Percentiles rank a stretch among this genome's conserved stretches.
Conservation (phyloP, 139 green algal genomes). For the Chlamydomonas applanata region DNA sequence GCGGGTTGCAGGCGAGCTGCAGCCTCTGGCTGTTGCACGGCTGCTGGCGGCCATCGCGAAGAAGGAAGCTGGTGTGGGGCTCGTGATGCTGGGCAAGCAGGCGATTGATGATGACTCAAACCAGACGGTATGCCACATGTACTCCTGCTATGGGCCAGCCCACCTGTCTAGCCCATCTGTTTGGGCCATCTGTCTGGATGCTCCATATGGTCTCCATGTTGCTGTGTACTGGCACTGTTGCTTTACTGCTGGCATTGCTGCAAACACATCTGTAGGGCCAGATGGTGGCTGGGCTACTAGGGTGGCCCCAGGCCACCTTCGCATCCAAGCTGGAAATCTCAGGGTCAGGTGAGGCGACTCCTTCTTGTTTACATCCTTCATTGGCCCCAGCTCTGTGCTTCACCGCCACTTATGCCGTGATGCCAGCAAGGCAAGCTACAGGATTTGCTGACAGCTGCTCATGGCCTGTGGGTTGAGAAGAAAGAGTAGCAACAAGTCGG, state of each 20-base stretch:
- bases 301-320: slow-evolving; percentile 93
- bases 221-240: not conserved
- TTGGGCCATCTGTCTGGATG: not conserved
- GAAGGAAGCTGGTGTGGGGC: slow-evolving; percentile 43
- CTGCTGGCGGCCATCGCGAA: slow-evolving; percentile 69
- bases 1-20: slow-evolving; percentile 31
- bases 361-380: too few species aligned
- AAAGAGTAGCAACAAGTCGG: slow-evolving; percentile 5
- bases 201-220: slow-evolving; percentile 7
- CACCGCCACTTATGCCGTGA: not conserved
- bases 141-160: too few species aligned
- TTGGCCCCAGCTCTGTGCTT: too few species aligned
- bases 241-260: not conserved
- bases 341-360: too few species aligned
- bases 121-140: slow-evolving; percentile 76
- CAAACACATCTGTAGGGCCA: slow-evolving; percentile 60
- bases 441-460: too few species aligned
- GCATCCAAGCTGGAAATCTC: slow-evolving; percentile 75
- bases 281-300: slow-evolving; percentile 85
- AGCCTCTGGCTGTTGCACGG: slow-evolving; percentile 81
- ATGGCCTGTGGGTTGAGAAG: not conserved
- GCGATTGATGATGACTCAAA: slow-evolving; percentile 92
- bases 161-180: too few species aligned
- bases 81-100: slow-evolving; percentile 92
- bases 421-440: not conserved